Evolutionary conservation across 2,329 filamentous ascomycete genomes (phyloP).

Genomic region (Hypoxylon sp.): DNA sequence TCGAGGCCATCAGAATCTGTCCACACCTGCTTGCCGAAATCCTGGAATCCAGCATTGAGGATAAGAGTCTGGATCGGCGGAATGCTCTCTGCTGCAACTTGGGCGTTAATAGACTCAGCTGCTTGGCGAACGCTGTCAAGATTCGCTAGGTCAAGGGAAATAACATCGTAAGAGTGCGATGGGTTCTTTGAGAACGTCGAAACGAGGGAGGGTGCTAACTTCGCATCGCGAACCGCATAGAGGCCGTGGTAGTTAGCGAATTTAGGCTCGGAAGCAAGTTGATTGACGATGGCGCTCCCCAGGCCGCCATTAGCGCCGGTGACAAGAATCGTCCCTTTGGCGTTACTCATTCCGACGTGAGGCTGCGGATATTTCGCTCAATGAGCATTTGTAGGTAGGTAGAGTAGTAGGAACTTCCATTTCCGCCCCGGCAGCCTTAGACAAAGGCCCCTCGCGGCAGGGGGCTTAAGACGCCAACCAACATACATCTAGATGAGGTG

Average conservation of each 20-base stretch:
- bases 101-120: slow-evolving; percentile 29
- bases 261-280: slow-evolving; percentile 10
- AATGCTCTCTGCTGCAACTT: slow-evolving; percentile 46
- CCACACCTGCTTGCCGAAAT: slow-evolving; percentile 44
- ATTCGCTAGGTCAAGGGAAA: slow-evolving; percentile 32
- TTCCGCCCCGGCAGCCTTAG: no score
- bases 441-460: no score
- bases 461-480: no score
- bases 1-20: slow-evolving; percentile 45
- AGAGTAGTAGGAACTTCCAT: no score
- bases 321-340: slow-evolving; percentile 36
- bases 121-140: slow-evolving; percentile 31
- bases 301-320: slow-evolving; percentile 45
- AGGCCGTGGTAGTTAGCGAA: slow-evolving; percentile 32
- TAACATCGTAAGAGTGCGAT: slow-evolving; percentile 29
- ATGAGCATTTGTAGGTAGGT: no score
- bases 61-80: slow-evolving; percentile 59
- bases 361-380: not conserved
- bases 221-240: slow-evolving; percentile 24
- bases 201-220: slow-evolving; percentile 7
- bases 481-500: no score
- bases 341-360: slow-evolving; percentile 15
- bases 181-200: not conserved
- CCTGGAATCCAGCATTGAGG: slow-evolving; percentile 53
- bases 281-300: slow-evolving; percentile 31